Evolutionary conservation across 2,329 filamentous ascomycete species (phyloP), one percentile per base, ranked within the genome.

Genomic region (Xylaria polymorpha): DNA sequence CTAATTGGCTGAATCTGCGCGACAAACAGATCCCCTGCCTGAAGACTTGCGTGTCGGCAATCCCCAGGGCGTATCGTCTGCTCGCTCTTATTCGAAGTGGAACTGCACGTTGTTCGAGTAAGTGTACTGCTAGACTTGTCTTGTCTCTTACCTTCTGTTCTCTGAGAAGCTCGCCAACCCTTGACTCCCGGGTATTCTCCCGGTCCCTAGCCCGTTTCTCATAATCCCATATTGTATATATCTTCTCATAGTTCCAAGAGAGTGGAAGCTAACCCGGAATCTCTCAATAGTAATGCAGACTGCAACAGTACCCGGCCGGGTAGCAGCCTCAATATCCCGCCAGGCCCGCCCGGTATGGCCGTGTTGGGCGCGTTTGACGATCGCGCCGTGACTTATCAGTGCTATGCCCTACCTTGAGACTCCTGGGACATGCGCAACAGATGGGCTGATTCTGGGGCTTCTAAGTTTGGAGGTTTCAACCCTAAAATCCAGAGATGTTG

Each of bases 1-100:
- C 48, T 51, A 32, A 12, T 50, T 50, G 22, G 41, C 15, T 3
- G 35, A 37, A 12, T 6, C 35, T 9, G 10, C 7, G 10, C 35
- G 1, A 7, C 20, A 3, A 18, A 41, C 60, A 75, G 74, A 72
- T 61, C 72, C 69, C 20, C 73, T 76, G 0, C 74, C 74, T 2
- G 43, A 72, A 14, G 72, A 70, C 56, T 71, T 76, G 2, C 74
- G 69, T 25, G 71, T 74, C 14, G 74, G 74, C 4, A 68, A 70
- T 32, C 74, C 74, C 8, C 73, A 76, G 57, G 74, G 74, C 53
- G 73, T 76, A 12, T 75, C 74, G 3, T 76, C 74, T 0, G 74
- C 72, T 1, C 67, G 71, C 12, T 72, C 74, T 14, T 75, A 74
- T 25, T 73, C 72, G 60, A 67, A 66, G 61, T 76, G 73, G 73